phyloP scores from a whole-genome alignment of 2,329 filamentous ascomycete species.

The Venturia pyrina region DNA sequence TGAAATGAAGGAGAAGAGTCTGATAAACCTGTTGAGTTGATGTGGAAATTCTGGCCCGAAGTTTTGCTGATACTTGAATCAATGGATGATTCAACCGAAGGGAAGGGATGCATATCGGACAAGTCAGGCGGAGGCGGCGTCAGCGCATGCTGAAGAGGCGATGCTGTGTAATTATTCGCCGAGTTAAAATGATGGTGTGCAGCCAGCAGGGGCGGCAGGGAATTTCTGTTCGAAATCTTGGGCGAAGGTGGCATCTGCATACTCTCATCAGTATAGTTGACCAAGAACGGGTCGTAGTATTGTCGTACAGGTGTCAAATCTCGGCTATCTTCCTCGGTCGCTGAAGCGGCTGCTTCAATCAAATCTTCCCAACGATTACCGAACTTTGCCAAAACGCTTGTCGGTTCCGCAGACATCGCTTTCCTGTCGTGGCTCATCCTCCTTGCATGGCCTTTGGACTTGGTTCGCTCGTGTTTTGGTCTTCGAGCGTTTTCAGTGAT shows the following conservation, averaged over 20 bases:
- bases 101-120: conserved; percentile 58
- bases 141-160: conserved; percentile 79
- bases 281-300: not conserved
- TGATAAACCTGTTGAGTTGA: conserved; percentile 7
- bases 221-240: conserved; percentile 43
- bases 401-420: conserved; percentile 76
- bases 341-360: conserved; percentile 87
- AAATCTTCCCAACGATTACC: conserved; percentile 94
- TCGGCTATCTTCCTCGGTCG: conserved; percentile 80
- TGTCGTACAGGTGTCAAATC: conserved; percentile 75
- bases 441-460: conserved; percentile 65
- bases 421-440: conserved; percentile 67
- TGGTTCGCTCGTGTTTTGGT: conserved; percentile 69
- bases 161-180: conserved; percentile 62
- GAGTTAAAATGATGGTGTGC: conserved; percentile 38
- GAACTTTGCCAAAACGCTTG: conserved; percentile 57
- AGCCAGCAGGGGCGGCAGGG: conserved; percentile 45
- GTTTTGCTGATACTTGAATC: conserved; percentile 23
- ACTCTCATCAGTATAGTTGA: conserved; percentile 9
- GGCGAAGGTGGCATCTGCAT: conserved; percentile 28
- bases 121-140: conserved; percentile 52
- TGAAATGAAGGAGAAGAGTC: conserved; percentile 11
- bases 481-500: conserved; percentile 69
- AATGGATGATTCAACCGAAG: conserved; percentile 75
- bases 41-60: conserved; percentile 11